Conservation (phyloP, 2,329 filamentous ascomycete species). For the Penicillium sp. region DNA sequence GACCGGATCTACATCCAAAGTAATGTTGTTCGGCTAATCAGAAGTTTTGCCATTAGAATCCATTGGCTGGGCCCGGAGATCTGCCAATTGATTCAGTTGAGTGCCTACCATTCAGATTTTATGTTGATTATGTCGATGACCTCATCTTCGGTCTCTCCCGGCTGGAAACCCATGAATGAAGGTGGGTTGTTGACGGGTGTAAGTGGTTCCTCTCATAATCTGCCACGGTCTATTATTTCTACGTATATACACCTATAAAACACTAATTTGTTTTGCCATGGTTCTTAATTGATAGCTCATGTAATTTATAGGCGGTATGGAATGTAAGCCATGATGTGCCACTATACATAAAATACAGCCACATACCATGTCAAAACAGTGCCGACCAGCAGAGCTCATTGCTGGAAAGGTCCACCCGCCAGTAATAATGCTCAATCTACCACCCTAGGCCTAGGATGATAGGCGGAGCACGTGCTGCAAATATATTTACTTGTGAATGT, state of each 20-base stretch:
- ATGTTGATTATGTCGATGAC: background rate
- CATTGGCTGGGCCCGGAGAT: background rate
- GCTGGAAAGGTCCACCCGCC: constrained; percentile 20
- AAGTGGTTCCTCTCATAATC: too few species aligned
- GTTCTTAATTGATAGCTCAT: background rate
- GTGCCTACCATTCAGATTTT: background rate
- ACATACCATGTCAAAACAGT: background rate
- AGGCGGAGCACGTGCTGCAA: constrained; percentile 2
- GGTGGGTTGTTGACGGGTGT: too few species aligned
- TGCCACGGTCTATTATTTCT: too few species aligned
- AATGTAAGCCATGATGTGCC: background rate
- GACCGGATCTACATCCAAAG: background rate
- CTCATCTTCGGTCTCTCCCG: background rate
- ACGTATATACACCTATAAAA: too few species aligned
- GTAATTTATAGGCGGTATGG: background rate
- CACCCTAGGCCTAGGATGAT: background rate
- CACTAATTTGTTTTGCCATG: too few species aligned
- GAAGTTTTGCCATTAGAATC: background rate
- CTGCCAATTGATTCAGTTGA: background rate
- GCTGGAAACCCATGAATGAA: background rate
- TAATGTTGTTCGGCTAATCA: background rate
- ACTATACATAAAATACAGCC: background rate
- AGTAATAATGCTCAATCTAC: background rate
- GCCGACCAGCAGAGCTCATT: constrained; percentile 6
- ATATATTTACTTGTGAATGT: background rate